Evolutionary conservation across 331 rosid genomes (phyloP), one percentile per base, ranked within the genome.

Genomic region (Stylosanthes scabra): DNA sequence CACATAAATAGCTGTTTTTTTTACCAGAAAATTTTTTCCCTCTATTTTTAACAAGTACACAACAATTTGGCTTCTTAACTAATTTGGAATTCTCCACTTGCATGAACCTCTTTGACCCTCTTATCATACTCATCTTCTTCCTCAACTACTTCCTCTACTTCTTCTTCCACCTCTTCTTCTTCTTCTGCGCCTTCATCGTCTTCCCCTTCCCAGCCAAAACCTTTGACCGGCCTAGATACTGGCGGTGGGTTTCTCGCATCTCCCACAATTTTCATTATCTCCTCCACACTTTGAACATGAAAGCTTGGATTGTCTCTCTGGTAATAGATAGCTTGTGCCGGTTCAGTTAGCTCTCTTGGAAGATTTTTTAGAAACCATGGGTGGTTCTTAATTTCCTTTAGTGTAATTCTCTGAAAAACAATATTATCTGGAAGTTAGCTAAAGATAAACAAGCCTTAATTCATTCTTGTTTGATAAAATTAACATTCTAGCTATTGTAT

Each of bases 331-430:
- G 90, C 82, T 79, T 86, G 90, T 52, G 80, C 80, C 25, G 90
- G 70, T 62, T 86, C 90, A 27, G 90, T 83, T 9, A 86, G 80
- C 77, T 83, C 90, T 75, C 90, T 86, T 46, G 90, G 90, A 45
- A 86, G 79, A 64, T 83, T 86, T 84, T 87, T 87, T 42, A 87
- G 44, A 74, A 84, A 87, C 91, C 91, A 87, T 2, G 91, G 88
- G 63, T 87, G 91, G 78, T 64, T 82, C 77, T 82, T 84, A 67
- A 87, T 84, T 34, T 87, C 91, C 84, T 80, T 80, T 11, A 87
- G 61, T 60, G 80, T 37, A 41, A 85, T 72, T 83, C 87, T 84
- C 89, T 85, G 83, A 14, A 44, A 65, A 63, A 16, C 31, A 70
- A 70, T 77, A 59, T 52, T 50, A 27, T 52, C 55, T 16, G 45